Evolutionary conservation across 2,329 filamentous ascomycete genomes (phyloP), one percentile per base, ranked within the genome.

Genomic region (Macrophomina phaseolina): DNA sequence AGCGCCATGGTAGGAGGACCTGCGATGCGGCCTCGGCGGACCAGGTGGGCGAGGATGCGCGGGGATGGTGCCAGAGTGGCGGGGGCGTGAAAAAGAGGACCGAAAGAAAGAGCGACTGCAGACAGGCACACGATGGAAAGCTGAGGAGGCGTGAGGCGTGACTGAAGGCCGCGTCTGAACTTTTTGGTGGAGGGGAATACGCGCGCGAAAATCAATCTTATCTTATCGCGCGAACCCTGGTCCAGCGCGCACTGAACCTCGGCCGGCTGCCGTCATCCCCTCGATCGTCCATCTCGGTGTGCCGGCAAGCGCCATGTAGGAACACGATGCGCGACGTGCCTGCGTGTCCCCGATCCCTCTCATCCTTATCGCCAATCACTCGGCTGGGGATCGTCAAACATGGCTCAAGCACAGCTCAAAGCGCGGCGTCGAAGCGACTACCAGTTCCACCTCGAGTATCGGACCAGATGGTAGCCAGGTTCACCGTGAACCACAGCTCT

Each of bases 401-500:
- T 67, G 65, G 65, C 49, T 2, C 58, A 67, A 56, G 48, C 65
- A 48, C 46, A 67, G 32, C 65, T 73, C 36, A 94, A 91, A 79
- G 81, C 81, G 68, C 87, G 90, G 56, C 85, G 80, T 55, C 86
- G 92, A 68, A 81, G 81, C 46, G 92, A 97, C 79, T 97, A 97
- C 79, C 84, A 84, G 56, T 97, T 90, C 77, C 82, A 89, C 49
- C 85, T 94, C 34, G 91, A 95, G 70, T 97, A 97, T 77, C 85
- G 93, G 66, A 96, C 93, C 68, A 82, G 94, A 87, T 97, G 94
- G 93, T 93, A 73, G n/a, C 69, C 36, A n/a, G 23, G 30, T 30
- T 34, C 45, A 11, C 28, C 58, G 34, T 12, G 12, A n/a, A 65
- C 34, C 23, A n/a, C 38, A 32, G 53, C 30, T 23, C 46, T 45